Base-by-base conservation (phyloP, 2,329 filamentous ascomycete species). In the Aureobasidium sp. region DNA sequence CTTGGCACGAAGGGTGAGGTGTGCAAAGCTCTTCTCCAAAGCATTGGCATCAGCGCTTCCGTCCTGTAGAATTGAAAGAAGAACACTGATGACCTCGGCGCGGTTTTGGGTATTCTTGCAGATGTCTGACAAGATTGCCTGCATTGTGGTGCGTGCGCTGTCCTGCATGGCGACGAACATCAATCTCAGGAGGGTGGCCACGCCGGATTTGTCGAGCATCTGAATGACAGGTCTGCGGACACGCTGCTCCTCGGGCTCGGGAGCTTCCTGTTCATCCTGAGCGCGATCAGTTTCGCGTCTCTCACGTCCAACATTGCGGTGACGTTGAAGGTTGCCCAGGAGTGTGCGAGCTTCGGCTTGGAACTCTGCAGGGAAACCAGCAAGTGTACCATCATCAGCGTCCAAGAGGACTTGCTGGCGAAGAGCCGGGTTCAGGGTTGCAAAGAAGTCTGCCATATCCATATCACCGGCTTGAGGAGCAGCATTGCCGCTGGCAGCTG, bases 101-200 rank as follows among this genome's bases (percentile, higher is more conserved):
- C 94, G 86, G 70, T 94, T 99, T 71, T 97, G 91, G n/a, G 91
- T 87, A 72, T 99, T 99, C 75, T 96, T 89, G 71, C 91, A 97
- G 30, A 97, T 87, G 67, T 96, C 91, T 65, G 90, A 86, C 57
- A 99, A 86, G 59, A 99, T 90, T 61, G 88, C 87, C 71, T 94
- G 93, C 59, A 99, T 81, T 63, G 91, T 89, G 64, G 83, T 85
- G 66, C 91, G 90, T 53, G 94, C 88, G 64, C 90, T 94, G 27
- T 90, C 90, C 66, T 93, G 90, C 66, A 97, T 90, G 52, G 90
- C 89, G 68, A 97, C 91, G 73, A 99, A 99, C 93, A 99, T 97
- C 10, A 99, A 83, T n/a, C 95, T 90, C 47, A 99, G 81, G 37
- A 99, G 79, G n/a, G 94, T 97, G 30, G 95, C 94, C 66, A 99